Evolutionary conservation across 352 stramenopile genomes (phyloP).

Genomic region (Phytophthora capsici): DNA sequence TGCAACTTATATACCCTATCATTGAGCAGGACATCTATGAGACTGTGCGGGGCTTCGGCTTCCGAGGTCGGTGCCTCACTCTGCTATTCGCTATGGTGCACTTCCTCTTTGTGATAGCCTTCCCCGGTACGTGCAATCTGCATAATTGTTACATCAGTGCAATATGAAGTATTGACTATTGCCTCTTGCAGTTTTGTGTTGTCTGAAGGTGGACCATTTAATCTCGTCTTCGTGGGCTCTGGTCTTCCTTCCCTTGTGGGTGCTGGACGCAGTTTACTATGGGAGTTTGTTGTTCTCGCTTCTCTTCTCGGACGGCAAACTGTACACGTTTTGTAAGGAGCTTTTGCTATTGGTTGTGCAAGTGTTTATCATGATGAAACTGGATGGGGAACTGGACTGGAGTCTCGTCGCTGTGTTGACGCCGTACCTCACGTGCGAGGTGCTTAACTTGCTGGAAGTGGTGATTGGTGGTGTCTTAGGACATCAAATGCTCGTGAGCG

Average conservation of each 20-base stretch:
- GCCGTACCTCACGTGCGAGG: slow-evolving; percentile 75
- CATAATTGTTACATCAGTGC: not conserved
- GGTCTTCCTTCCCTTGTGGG: slow-evolving; percentile 33
- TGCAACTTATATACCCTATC: slow-evolving; percentile 1
- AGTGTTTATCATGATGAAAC: slow-evolving; percentile 79
- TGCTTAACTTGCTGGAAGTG: slow-evolving; percentile 70
- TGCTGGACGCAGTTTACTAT: slow-evolving; percentile 39
- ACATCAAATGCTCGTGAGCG: slow-evolving; percentile 62
- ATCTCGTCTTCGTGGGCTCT: slow-evolving; percentile 28
- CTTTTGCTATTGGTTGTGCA: slow-evolving; percentile 72
- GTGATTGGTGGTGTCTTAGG: slow-evolving; percentile 53
- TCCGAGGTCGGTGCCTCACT: slow-evolving; percentile 33
- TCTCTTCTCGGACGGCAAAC: slow-evolving; percentile 28
- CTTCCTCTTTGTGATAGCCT: slow-evolving; percentile 29
- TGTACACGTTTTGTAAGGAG: slow-evolving; percentile 53
- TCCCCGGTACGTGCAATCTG: slow-evolving; percentile 22
- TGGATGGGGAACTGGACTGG: slow-evolving; percentile 69
- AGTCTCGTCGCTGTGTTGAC: slow-evolving; percentile 63
- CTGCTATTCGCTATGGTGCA: slow-evolving; percentile 30
- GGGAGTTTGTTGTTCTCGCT: slow-evolving; percentile 24
- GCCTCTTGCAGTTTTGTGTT: slow-evolving; percentile 31
- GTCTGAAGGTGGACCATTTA: slow-evolving; percentile 29
- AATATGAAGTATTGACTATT: not conserved
- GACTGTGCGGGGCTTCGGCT: slow-evolving; percentile 36
- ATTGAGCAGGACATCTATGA: slow-evolving; percentile 25